Conservation (phyloP, 352 stramenopile genomes). For the Blastocystis sp. region DNA sequence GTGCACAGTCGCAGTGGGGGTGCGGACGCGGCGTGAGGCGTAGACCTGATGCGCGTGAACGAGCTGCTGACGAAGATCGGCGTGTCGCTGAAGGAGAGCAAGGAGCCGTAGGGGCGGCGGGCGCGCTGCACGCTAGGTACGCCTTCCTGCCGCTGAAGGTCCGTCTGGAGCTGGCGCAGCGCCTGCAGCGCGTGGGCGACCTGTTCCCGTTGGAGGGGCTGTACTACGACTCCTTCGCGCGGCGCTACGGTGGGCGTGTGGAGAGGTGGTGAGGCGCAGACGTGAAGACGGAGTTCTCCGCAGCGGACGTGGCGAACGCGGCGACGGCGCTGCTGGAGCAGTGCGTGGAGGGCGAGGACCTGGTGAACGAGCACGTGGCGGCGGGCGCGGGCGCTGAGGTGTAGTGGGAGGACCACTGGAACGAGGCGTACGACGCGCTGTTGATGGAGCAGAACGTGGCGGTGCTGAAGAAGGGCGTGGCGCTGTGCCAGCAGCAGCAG, state of each 20-base stretch:
- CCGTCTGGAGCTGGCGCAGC: conserved; percentile 1
- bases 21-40: neutral
- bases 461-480: conserved; percentile 39
- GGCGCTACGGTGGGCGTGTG: conserved; percentile 40
- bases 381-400: neutral
- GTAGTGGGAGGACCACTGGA: conserved; percentile 68
- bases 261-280: neutral
- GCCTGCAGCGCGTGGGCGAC: conserved; percentile 14
- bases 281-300: conserved; percentile 32
- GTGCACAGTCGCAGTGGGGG: conserved; percentile 6
- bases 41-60: conserved; percentile 40
- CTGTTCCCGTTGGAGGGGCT: conserved; percentile 27
- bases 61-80: conserved; percentile 39
- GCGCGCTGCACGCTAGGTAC: conserved; percentile 3
- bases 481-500: conserved; percentile 34
- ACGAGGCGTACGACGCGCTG: conserved; percentile 62
- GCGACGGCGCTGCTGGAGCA: conserved; percentile 30
- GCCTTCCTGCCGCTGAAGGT: conserved; percentile 3
- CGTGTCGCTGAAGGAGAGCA: conserved; percentile 47
- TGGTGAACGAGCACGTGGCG: conserved; percentile 51
- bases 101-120: conserved; percentile 21
- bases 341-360: conserved; percentile 1
- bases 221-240: conserved; percentile 51
- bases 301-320: conserved; percentile 42
- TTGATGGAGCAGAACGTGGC: conserved; percentile 44